These are phyloP conservation scores for Plasmodium vivax DNA, from an alignment of 169 alveolate species.

Conservation along the genomic window DNA sequence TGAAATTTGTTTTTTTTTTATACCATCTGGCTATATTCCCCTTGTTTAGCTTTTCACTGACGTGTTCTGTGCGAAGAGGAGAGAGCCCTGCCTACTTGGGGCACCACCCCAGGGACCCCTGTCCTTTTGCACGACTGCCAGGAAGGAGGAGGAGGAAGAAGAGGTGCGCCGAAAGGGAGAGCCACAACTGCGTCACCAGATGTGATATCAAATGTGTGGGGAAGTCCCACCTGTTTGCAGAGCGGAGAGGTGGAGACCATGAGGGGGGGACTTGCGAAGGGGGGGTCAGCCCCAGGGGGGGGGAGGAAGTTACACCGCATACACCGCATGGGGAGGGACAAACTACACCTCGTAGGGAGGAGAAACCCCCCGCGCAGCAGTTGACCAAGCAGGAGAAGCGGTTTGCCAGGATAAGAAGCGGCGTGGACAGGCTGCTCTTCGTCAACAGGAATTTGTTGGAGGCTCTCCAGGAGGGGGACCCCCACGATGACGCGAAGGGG, in stretches of 20 bases:
- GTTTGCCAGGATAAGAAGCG: neutral
- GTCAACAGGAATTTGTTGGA: constrained; percentile 16
- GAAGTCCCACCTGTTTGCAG: neutral
- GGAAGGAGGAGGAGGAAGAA: neutral
- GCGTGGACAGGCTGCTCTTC: constrained; percentile 29
- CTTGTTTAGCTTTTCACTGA: neutral
- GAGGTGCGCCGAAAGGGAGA: neutral
- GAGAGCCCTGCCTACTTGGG: neutral
- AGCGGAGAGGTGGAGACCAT: neutral
- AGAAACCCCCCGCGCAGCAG: neutral
- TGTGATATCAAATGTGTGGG: neutral
- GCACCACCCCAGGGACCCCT: neutral
- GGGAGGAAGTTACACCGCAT: neutral
- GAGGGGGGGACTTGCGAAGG: neutral
- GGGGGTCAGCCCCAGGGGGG: neutral
- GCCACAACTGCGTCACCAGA: neutral
- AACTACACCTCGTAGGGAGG: neutral
- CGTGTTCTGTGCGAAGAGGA: neutral
- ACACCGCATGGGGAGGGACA: neutral
- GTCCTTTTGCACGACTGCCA: neutral
- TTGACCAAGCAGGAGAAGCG: neutral
- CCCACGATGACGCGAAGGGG: no score
- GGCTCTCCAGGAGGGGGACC: neutral
- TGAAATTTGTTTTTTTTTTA: constrained; percentile 1
- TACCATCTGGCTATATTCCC: neutral